phyloP scores from a whole-genome alignment of 495 filamentous ascomycete genomes.

The Lasiosphaeria miniovina region DNA sequence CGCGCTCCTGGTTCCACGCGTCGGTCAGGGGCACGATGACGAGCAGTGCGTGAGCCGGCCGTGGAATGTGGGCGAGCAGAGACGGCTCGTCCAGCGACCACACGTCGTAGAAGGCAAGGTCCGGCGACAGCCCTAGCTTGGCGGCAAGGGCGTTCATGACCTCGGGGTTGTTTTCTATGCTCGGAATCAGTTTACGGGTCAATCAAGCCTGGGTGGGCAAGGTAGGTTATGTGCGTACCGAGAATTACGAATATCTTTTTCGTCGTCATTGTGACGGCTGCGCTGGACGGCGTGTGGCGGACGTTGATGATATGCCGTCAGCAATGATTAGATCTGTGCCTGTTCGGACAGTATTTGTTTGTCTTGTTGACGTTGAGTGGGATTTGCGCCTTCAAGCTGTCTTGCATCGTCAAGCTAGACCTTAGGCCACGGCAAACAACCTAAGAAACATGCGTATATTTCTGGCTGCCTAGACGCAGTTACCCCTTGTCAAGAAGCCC shows the following conservation, averaged over 20 bases:
- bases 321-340: too few species aligned
- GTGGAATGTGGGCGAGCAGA: constrained; percentile 67
- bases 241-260: neutral
- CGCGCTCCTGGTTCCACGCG: constrained; percentile 58
- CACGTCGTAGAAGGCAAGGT: constrained; percentile 76
- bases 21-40: constrained; percentile 69
- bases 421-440: too few species aligned
- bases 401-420: too few species aligned
- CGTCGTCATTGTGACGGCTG: neutral
- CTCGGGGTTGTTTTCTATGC: constrained; percentile 59
- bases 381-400: too few species aligned
- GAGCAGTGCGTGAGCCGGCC: constrained; percentile 70
- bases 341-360: too few species aligned
- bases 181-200: neutral
- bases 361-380: too few species aligned
- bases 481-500: too few species aligned
- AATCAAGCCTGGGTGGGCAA: neutral
- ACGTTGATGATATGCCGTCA: too few species aligned
- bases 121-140: constrained; percentile 63
- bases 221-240: neutral
- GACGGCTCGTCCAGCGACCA: constrained; percentile 72
- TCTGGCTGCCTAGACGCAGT: too few species aligned
- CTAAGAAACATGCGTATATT: too few species aligned
- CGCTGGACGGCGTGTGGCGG: neutral
- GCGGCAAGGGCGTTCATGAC: constrained; percentile 72